These are phyloP conservation scores for Podaxis sp. DNA, from an alignment of 768 basidiomycete genomes.

Conservation along the genomic window DNA sequence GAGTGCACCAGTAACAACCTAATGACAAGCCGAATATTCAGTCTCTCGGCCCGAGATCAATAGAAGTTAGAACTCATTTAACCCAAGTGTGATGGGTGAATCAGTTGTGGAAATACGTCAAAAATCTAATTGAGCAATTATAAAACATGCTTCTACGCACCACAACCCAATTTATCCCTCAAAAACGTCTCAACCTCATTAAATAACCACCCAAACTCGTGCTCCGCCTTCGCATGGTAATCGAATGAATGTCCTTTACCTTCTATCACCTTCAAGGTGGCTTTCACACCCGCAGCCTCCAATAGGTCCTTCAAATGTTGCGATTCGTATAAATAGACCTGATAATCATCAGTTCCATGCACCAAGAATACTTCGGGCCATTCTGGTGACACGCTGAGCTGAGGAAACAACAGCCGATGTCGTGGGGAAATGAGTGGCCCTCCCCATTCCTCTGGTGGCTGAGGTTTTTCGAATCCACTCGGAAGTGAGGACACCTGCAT, in stretches of 20 bases:
- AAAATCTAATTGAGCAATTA: background rate
- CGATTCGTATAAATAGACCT: slow-evolving; percentile 40
- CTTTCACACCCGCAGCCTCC: slow-evolving; percentile 24
- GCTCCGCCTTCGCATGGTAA: slow-evolving; percentile 39
- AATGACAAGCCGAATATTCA: too few relatives aligned
- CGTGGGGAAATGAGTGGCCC: slow-evolving; percentile 21
- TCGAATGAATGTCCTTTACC: slow-evolving; percentile 53
- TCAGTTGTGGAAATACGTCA: background rate
- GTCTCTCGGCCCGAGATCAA: too few relatives aligned
- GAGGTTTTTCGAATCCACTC: background rate
- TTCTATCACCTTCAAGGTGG: slow-evolving; percentile 19
- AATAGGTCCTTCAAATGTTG: slow-evolving; percentile 27
- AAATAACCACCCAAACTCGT: slow-evolving; percentile 13
- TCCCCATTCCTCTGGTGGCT: background rate
- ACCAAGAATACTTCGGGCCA: slow-evolving; percentile 46
- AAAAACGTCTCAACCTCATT: slow-evolving; percentile 9
- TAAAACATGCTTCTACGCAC: background rate
- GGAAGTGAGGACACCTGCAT: background rate
- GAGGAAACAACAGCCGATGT: slow-evolving; percentile 39
- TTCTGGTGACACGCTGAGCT: slow-evolving; percentile 27
- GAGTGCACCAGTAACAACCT: too few relatives aligned
- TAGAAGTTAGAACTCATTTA: too few relatives aligned
- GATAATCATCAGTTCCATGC: slow-evolving; percentile 45
- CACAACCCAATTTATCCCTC: background rate
- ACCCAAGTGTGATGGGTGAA: too few relatives aligned